These are phyloP conservation scores for Hanseniaspora vineae DNA, from an alignment of 805 yeast species.

Conservation along the genomic window DNA sequence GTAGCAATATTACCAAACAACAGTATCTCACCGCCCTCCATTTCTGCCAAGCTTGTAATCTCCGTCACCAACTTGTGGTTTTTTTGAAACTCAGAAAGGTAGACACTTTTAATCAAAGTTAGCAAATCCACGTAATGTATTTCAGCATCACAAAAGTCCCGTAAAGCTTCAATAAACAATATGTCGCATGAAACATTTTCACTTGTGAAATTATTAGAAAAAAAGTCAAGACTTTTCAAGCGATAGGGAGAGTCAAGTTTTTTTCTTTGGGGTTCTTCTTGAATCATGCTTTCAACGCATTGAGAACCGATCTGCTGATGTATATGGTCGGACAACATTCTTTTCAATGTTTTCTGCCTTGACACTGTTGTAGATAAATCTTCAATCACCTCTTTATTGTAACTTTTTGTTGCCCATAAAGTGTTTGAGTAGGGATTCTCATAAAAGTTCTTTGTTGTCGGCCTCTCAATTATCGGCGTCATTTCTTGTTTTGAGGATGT, in stretches of 20 bases:
- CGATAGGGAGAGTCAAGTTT: constrained; percentile 27
- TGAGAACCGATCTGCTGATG: not conserved
- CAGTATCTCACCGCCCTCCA: constrained; percentile 23
- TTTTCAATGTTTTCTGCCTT: constrained; percentile 3
- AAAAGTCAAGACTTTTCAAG: constrained; percentile 11
- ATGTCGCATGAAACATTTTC: not conserved
- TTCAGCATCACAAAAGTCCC: constrained; percentile 15
- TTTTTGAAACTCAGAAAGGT: constrained; percentile 21
- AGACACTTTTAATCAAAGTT: constrained; percentile 20
- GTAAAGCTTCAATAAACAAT: not conserved
- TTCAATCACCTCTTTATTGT: constrained; percentile 24
- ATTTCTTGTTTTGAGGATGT: constrained; percentile 14
- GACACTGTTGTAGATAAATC: constrained; percentile 13
- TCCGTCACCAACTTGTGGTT: constrained; percentile 20
- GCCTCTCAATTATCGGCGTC: constrained; percentile 16
- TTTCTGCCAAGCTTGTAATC: constrained; percentile 9
- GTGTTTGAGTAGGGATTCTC: constrained; percentile 32
- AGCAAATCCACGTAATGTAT: constrained; percentile 21
- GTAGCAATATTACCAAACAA: constrained; percentile 33
- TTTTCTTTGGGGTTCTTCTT: not conserved
- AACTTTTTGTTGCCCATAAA: constrained; percentile 29
- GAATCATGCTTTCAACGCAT: not conserved
- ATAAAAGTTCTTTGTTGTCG: not conserved
- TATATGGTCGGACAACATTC: not conserved
- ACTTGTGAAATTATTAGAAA: constrained; percentile 4